Conservation (phyloP, 2,329 filamentous ascomycete genomes). For the Fusarium clavum region DNA sequence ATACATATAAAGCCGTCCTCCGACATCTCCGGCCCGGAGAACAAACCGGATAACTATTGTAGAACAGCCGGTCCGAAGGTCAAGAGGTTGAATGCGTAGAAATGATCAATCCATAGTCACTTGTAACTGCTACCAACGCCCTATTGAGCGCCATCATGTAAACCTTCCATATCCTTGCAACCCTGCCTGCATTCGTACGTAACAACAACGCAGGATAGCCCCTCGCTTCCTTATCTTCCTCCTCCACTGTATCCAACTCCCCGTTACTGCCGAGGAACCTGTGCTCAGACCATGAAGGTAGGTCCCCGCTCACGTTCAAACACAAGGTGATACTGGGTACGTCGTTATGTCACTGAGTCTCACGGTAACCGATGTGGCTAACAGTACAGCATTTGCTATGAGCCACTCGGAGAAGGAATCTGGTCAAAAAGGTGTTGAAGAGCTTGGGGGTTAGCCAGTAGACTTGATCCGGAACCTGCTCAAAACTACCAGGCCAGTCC, state of each 20-base stretch:
- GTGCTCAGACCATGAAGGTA: conserved; percentile 8
- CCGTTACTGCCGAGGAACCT: conserved; percentile 27
- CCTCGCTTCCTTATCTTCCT: conserved; percentile 17
- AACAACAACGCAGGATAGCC: conserved; percentile 29
- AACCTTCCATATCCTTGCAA: conserved; percentile 6
- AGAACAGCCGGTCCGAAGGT: neutral
- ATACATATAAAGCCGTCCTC: neutral
- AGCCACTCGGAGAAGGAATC: neutral
- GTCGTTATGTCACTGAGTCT: neutral
- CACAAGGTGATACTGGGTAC: neutral
- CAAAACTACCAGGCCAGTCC: neutral
- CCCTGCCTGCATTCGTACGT: conserved; percentile 28
- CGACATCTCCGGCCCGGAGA: conserved; percentile 7
- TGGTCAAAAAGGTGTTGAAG: neutral
- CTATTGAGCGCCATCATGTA: conserved; percentile 22
- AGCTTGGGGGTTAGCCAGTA: neutral
- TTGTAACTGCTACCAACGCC: conserved; percentile 3
- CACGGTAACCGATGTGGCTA: conserved; percentile 22
- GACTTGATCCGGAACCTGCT: neutral
- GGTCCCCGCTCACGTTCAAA: conserved; percentile 4
- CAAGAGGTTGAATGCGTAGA: neutral
- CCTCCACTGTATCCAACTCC: conserved; percentile 9
- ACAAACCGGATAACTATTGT: neutral
- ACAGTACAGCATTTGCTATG: neutral
- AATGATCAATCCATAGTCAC: neutral